phyloP scores from a whole-genome alignment of 2,329 filamentous ascomycete genomes.

The Aaosphaeria arxii region DNA sequence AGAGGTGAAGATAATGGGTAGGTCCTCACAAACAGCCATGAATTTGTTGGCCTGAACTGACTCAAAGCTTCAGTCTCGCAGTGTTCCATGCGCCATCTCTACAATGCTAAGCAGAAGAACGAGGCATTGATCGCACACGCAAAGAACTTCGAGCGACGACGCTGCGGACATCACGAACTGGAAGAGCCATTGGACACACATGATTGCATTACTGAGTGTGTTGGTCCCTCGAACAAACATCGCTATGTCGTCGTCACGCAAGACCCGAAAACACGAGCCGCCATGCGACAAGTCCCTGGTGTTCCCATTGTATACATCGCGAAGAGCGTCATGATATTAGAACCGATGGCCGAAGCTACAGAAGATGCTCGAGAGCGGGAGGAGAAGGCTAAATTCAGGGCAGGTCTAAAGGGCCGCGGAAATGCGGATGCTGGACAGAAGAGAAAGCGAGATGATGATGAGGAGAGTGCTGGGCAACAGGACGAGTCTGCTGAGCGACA shows the following conservation, averaged over 20 bases:
- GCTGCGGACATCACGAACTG: conserved; percentile 76
- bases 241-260: conserved; percentile 77
- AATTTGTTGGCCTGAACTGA: too few species aligned
- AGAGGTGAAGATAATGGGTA: conserved; percentile 69
- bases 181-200: conserved; percentile 66
- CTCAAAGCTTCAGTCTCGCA: conserved; percentile 67
- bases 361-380: conserved; percentile 62
- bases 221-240: conserved; percentile 72
- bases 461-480: conserved; percentile 35
- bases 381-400: conserved; percentile 72
- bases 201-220: conserved; percentile 70
- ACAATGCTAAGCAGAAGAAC: conserved; percentile 56
- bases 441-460: conserved; percentile 45
- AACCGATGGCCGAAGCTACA: conserved; percentile 71
- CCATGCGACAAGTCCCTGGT: conserved; percentile 65
- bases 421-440: conserved; percentile 23
- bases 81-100: conserved; percentile 77
- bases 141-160: conserved; percentile 70
- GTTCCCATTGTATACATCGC: conserved; percentile 78
- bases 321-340: conserved; percentile 74
- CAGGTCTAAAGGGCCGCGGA: conserved; percentile 57
- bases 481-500: not conserved
- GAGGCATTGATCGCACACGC: conserved; percentile 67
- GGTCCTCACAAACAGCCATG: not conserved
- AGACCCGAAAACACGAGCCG: conserved; percentile 60